Base-by-base conservation (phyloP, 345 rosid genomes). In the Murraya paniculata region DNA sequence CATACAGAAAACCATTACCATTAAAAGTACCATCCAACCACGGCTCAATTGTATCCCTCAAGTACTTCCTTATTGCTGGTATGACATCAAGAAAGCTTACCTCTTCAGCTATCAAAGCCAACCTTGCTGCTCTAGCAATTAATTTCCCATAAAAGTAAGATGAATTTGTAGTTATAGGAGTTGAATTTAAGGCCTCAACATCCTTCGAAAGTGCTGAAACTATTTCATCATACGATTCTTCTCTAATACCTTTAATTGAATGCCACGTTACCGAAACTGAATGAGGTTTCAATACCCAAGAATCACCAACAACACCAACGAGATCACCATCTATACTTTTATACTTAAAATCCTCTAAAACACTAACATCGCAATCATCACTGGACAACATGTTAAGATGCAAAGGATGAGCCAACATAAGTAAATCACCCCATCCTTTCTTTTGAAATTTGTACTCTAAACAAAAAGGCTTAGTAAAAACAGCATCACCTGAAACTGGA, bases 71-170 rank as follows among this genome's bases (percentile, higher is more conserved):
- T 57, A 96, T 83, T 16, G 74, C 72, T 0, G 98, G 97, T 58
- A 96, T 82, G 72, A 94, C 97, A 73, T 91, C 95, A 68, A 81
- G 86, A 55, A 59, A 84, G 62, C 66, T 24, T 28, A 96, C 91
- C 86, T 94, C 99, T 82, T 94, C 98, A 0, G 99, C 97, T 60
- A 96, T 92, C 76, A 96, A 80, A 79, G 93, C 98, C 79, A 96
- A 78, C 79, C 98, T 90, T 30, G 99, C 98, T 0, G 93, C 99
- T 80, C 98, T 87, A 0, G 97, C 98, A 57, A 92, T 81, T 86
- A 91, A 71, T 61, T 96, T 96, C 21, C 94, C 98, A 75, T 90
- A 92, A 79, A 88, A 91, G 25, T 96, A 96, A 0, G 98, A 94
- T 0, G 97, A 91, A 1, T 74, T 80, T 5, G 95, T 90, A 6